Conservation (phyloP, 2,329 filamentous ascomycete species). For the Colletotrichum endophyticum region DNA sequence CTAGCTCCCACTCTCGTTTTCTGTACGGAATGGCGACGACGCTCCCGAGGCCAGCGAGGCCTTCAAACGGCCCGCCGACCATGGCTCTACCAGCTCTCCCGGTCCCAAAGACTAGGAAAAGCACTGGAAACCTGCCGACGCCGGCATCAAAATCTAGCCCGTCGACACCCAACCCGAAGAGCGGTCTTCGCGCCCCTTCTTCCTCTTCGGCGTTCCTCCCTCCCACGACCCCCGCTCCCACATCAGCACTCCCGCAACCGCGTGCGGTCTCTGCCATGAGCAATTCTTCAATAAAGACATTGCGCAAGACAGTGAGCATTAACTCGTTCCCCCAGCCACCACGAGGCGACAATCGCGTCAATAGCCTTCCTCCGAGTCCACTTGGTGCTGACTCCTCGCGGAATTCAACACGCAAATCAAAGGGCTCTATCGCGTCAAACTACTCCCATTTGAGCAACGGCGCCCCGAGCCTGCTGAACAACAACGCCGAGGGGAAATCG, state of each 20-base stretch:
- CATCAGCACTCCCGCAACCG: constrained; percentile 59
- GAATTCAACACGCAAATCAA: constrained; percentile 54
- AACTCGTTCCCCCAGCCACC: constrained; percentile 93
- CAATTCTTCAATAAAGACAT: constrained; percentile 63
- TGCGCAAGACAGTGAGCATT: constrained; percentile 91
- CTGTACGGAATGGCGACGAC: constrained; percentile 59
- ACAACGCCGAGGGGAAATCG: constrained; percentile 77
- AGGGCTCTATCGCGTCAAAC: constrained; percentile 59
- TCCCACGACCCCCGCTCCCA: constrained; percentile 54
- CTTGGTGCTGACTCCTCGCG: constrained; percentile 57
- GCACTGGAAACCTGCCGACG: constrained; percentile 54
- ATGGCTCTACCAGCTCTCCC: constrained; percentile 77
- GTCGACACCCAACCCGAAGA: constrained; percentile 58
- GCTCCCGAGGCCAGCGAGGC: constrained; percentile 70
- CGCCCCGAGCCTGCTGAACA: constrained; percentile 79
- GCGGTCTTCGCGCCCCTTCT: constrained; percentile 62
- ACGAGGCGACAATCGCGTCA: constrained; percentile 62
- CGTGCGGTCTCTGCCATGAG: constrained; percentile 61
- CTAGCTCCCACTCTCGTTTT: neutral
- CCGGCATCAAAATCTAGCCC: constrained; percentile 47
- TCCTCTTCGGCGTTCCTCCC: constrained; percentile 55
- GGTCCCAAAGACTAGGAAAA: constrained; percentile 74
- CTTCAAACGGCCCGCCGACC: constrained; percentile 73
- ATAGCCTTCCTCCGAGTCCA: constrained; percentile 68
- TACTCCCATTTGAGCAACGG: constrained; percentile 43